Evolutionary conservation across 2,329 filamentous ascomycete species (phyloP).

Genomic region (Penicillium crustosum): DNA sequence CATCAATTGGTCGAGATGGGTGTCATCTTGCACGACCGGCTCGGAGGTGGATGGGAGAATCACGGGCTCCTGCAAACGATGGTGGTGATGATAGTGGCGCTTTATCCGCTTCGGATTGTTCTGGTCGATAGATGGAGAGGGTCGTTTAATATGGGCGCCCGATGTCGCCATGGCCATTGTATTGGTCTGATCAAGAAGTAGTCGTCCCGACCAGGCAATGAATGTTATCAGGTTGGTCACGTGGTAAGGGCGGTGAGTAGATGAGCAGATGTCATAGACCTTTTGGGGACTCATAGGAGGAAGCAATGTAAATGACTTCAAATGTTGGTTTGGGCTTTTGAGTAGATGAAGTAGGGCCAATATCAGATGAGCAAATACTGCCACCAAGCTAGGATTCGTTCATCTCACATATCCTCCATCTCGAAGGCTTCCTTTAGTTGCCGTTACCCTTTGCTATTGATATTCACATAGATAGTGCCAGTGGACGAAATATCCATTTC

Average conservation of each 20-base stretch:
- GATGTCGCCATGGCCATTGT: conserved; percentile 33
- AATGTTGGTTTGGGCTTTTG: not conserved
- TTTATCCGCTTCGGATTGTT: conserved; percentile 36
- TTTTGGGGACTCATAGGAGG: not conserved
- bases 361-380: not conserved
- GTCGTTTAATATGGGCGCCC: conserved; percentile 35
- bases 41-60: conserved; percentile 30
- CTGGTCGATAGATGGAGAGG: conserved; percentile 28
- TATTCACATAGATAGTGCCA: not conserved
- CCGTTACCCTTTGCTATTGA: not conserved
- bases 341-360: not conserved
- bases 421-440: not conserved
- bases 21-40: conserved; percentile 50
- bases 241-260: not conserved
- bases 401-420: not conserved
- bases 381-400: not conserved
- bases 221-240: conserved; percentile 6
- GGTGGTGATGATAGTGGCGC: conserved; percentile 44
- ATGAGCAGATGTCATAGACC: not conserved
- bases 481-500: not conserved
- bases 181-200: conserved; percentile 11
- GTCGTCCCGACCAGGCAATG: conserved; percentile 15
- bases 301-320: not conserved
- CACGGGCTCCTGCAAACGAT: conserved; percentile 41
- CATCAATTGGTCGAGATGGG: conserved; percentile 56